phyloP scores from a whole-genome alignment of 2,329 filamentous ascomycete genomes.

The Fusarium temperatum region DNA sequence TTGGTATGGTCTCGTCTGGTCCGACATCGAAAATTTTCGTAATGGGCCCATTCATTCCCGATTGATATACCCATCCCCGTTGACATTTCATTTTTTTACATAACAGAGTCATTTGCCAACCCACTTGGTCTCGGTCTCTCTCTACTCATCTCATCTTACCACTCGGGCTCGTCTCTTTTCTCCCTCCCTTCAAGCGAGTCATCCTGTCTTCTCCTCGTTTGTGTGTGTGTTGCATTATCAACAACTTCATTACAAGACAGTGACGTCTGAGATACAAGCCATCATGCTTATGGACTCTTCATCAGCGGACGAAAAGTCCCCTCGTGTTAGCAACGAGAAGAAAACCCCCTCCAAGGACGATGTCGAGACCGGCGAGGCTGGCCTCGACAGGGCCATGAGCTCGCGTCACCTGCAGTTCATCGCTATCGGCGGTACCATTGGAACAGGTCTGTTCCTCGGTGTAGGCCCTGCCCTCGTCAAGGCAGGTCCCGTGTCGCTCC shows the following conservation, averaged over 20 bases:
- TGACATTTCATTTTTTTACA: slow-evolving; percentile 40
- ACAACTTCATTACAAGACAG: neutral
- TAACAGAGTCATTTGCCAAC: slow-evolving; percentile 35
- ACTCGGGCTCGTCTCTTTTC: neutral
- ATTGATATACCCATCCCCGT: slow-evolving; percentile 27
- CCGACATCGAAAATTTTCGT: slow-evolving; percentile 33
- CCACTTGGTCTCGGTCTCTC: slow-evolving; percentile 36
- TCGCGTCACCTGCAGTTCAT: slow-evolving; percentile 60
- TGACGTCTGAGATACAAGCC: neutral
- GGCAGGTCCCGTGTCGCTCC: slow-evolving; percentile 71
- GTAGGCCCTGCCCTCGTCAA: slow-evolving; percentile 69
- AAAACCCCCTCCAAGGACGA: slow-evolving; percentile 41
- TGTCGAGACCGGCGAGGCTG: slow-evolving; percentile 49
- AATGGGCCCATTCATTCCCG: slow-evolving; percentile 40
- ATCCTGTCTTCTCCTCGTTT: neutral
- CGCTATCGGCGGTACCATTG: slow-evolving; percentile 70
- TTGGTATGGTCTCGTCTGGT: slow-evolving; percentile 1
- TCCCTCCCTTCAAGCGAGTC: slow-evolving; percentile 7
- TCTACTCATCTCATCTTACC: slow-evolving; percentile 4
- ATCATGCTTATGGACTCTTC: slow-evolving; percentile 37
- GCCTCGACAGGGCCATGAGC: slow-evolving; percentile 50
- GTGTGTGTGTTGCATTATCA: neutral
- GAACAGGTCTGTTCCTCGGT: slow-evolving; percentile 77
- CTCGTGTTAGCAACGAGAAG: slow-evolving; percentile 43
- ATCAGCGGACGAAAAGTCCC: slow-evolving; percentile 43